Conservation (phyloP, 352 stramenopile genomes). For the Globisporangium recalcitrans region DNA sequence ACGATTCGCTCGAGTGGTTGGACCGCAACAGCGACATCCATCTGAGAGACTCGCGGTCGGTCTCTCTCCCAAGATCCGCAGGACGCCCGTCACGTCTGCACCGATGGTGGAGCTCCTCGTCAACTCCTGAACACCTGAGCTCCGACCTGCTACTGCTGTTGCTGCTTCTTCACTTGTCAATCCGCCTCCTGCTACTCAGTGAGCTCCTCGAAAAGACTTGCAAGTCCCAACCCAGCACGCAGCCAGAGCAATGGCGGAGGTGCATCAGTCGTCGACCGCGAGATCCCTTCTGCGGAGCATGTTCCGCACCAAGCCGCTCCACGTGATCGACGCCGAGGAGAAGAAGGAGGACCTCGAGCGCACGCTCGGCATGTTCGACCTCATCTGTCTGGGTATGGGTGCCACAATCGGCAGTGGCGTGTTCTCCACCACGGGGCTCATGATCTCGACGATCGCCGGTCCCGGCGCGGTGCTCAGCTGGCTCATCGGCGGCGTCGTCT, state of each 20-base stretch:
- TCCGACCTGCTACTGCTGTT: too few species aligned
- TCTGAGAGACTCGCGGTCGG: too few species aligned
- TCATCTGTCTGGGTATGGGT: conserved; percentile 83
- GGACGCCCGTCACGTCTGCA: too few species aligned
- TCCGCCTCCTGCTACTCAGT: too few species aligned
- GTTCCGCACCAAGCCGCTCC: conserved; percentile 44
- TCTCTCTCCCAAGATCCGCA: too few species aligned
- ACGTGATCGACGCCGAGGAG: conserved; percentile 45
- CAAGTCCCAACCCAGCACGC: too few species aligned
- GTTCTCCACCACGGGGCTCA: conserved; percentile 49
- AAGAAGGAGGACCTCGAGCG: conserved; percentile 36
- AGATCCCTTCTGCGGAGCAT: conserved; percentile 6
- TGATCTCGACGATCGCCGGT: conserved; percentile 31
- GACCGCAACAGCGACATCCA: too few species aligned
- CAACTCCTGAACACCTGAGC: too few species aligned
- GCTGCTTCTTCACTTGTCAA: too few species aligned
- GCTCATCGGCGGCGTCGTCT: conserved; percentile 64
- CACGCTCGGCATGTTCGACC: conserved; percentile 66
- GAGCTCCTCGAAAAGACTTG: too few species aligned
- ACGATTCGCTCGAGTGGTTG: too few species aligned
- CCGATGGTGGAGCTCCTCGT: too few species aligned
- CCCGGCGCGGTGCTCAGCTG: conserved; percentile 29
- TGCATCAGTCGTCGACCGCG: background rate
- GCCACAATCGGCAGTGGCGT: conserved; percentile 84
- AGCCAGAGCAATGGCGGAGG: background rate